These are phyloP conservation scores for Ilyonectria destructans DNA, from an alignment of 2,329 filamentous ascomycete genomes.

Conservation along the genomic window DNA sequence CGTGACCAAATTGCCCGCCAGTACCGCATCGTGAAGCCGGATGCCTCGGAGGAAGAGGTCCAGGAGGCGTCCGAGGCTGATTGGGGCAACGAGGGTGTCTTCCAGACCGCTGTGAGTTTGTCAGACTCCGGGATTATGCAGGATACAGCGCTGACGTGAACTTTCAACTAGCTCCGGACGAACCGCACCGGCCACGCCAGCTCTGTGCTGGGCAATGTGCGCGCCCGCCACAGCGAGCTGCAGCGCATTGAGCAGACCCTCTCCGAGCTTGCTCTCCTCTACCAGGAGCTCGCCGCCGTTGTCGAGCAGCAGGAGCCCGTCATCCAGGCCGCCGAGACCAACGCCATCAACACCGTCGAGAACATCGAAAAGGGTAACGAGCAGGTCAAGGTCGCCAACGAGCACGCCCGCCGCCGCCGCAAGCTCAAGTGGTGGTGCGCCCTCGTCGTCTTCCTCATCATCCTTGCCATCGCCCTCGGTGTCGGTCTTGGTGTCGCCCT, in stretches of 20 bases:
- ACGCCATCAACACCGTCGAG: constrained; percentile 76
- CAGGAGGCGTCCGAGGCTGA: constrained; percentile 78
- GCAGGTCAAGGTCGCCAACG: constrained; percentile 79
- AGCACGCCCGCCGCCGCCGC: constrained; percentile 76
- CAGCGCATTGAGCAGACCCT: constrained; percentile 85
- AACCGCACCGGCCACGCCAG: constrained; percentile 83
- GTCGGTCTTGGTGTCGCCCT: constrained; percentile 69
- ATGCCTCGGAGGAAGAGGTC: constrained; percentile 83
- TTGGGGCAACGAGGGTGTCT: constrained; percentile 85
- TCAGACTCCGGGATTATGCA: constrained; percentile 13
- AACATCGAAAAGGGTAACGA: constrained; percentile 80
- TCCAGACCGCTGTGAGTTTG: constrained; percentile 82
- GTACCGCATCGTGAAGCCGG: constrained; percentile 86
- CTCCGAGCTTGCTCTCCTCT: constrained; percentile 78
- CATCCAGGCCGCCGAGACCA: constrained; percentile 74
- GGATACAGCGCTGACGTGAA: constrained; percentile 32
- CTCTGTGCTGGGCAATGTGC: constrained; percentile 83
- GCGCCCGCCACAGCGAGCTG: constrained; percentile 87
- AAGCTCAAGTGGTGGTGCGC: constrained; percentile 90
- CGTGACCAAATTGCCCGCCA: constrained; percentile 86
- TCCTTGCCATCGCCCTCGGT: constrained; percentile 69
- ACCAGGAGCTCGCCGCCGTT: constrained; percentile 82
- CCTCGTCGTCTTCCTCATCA: constrained; percentile 72
- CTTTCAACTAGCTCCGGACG: constrained; percentile 74
- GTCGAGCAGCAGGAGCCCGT: constrained; percentile 81